A percentile compares a stretch with the other conserved stretches of the same genome.
phyloP scores from a whole-genome alignment of 345 rosid genomes.

The Populus alba region DNA sequence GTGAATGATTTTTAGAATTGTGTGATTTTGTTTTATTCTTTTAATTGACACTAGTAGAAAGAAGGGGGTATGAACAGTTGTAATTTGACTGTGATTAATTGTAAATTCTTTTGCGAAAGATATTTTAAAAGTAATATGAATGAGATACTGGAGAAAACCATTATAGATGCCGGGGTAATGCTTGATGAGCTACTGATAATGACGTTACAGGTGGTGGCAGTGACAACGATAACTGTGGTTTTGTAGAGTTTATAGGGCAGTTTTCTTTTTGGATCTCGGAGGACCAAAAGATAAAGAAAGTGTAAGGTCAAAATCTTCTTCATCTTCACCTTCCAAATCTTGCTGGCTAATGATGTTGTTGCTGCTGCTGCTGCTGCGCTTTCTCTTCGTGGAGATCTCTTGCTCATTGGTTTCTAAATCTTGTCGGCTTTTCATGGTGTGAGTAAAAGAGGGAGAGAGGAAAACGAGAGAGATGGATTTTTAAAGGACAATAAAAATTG shows the following conservation, averaged over 20 bases:
- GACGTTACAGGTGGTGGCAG: neutral
- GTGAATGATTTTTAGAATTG: too few relatives aligned
- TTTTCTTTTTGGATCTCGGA: neutral
- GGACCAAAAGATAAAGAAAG: constrained; percentile 15
- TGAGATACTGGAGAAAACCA: too few relatives aligned
- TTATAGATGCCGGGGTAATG: neutral
- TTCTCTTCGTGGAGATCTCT: constrained; percentile 10
- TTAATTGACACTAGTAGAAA: too few relatives aligned
- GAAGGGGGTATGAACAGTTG: too few relatives aligned
- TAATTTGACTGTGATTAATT: too few relatives aligned
- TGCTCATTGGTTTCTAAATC: neutral
- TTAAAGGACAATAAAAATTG: neutral
- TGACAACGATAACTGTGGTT: neutral
- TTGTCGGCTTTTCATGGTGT: neutral
- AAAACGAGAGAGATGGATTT: neutral
- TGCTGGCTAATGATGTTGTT: neutral
- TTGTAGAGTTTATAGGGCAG: neutral
- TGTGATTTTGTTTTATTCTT: too few relatives aligned
- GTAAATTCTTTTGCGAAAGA: too few relatives aligned
- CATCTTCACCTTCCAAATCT: constrained; percentile 1
- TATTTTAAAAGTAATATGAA: too few relatives aligned
- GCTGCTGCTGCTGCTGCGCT: neutral
- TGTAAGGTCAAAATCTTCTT: constrained; percentile 13
- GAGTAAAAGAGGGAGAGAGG: neutral
- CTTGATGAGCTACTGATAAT: neutral